Base-by-base conservation (phyloP, 805 yeast genomes). In the Suhomyces prunicola region DNA sequence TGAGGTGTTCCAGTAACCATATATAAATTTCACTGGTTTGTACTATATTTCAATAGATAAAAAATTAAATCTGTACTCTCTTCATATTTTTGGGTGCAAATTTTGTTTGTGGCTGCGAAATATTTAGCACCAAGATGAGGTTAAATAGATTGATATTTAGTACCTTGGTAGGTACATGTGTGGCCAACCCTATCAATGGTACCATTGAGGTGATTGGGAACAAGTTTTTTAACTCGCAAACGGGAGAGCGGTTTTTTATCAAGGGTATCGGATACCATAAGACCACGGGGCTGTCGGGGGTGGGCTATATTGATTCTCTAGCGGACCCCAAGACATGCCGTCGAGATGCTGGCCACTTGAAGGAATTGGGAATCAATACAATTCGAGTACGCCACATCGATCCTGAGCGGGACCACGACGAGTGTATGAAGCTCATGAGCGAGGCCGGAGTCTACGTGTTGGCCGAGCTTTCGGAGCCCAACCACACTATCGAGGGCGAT, bases 251-350 rank as follows among this genome's bases (percentile, higher is more conserved):
- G 72, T 92, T 92, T 72, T 92, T 85, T 71, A 81, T 92, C 64
- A 86, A 84, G 64, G 97, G 97, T 59, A 81, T 90, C 49, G 96
- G 96, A 0, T 90, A 91, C 71, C 97, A 91, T 72, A 84, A 86
- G 44, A 81, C 85, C 59, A 77, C 84, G 12, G 80, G 82, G 50
- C 23, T 31, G 10, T 22, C 19, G 0, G 17, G 5, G 1, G 49
- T 57, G 5, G 64, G 57, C 22, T 80, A 75, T 57, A 77, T 82
- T 46, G 97, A 93, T 70, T 96, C 97, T 1, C 76, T 93, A 62
- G 87, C 90, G 4, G 88, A 89, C 64, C 73, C 78, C 10, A 72
- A 67, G 2, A 74, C 85, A 2, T 93, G 98, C 73, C 68, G 83
- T 58, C 80, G 97, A 64, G 98, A 93, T 64, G 78, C 92, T 55